Percentiles rank a stretch among this genome's conserved stretches.
These are phyloP conservation scores for Coemansia nantahalensis DNA, from an alignment of 192 early-diverging fungal genomes.

Conservation along the genomic window DNA sequence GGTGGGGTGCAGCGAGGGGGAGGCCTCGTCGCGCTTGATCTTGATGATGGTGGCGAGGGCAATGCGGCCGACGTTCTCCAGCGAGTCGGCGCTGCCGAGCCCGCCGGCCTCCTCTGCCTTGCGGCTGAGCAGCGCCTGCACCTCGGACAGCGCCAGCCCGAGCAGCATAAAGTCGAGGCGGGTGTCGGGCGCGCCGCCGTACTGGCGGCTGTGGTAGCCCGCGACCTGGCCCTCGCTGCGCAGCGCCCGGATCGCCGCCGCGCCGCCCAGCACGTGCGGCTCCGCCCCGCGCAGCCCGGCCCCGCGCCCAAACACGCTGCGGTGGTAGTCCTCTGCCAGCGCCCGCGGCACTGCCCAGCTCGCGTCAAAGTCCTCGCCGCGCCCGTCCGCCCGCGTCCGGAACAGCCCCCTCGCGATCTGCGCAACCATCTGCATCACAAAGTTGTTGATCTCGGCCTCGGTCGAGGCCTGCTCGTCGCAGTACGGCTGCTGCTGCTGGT, in stretches of 20 bases:
- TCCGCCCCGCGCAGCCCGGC: constrained; percentile 10
- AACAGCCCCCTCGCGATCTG: no score
- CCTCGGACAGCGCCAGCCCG: constrained; percentile 35
- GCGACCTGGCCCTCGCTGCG: constrained; percentile 13
- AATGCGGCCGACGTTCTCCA: constrained; percentile 32
- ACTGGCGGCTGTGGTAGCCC: neutral
- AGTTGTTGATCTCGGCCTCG: no score
- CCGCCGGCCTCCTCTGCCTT: constrained; percentile 16
- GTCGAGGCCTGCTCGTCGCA: no score
- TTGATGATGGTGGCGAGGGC: constrained; percentile 42
- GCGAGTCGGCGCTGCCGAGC: constrained; percentile 20
- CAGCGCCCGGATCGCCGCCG: constrained; percentile 32
- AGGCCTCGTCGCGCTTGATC: constrained; percentile 39
- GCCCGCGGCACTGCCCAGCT: constrained; percentile 25
- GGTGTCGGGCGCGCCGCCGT: constrained; percentile 6
- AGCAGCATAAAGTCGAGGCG: constrained; percentile 32
- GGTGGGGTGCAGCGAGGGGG: neutral
- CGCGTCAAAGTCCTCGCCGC: constrained; percentile 22
- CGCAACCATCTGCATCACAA: no score
- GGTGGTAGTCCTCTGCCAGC: constrained; percentile 34
- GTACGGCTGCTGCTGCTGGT: no score
- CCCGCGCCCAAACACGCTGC: constrained; percentile 12
- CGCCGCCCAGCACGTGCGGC: constrained; percentile 31
- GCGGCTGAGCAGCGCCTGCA: constrained; percentile 19
- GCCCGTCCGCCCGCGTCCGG: no score